Base-by-base conservation (phyloP, 169 alveolate genomes). In the Plasmodium malariae region DNA sequence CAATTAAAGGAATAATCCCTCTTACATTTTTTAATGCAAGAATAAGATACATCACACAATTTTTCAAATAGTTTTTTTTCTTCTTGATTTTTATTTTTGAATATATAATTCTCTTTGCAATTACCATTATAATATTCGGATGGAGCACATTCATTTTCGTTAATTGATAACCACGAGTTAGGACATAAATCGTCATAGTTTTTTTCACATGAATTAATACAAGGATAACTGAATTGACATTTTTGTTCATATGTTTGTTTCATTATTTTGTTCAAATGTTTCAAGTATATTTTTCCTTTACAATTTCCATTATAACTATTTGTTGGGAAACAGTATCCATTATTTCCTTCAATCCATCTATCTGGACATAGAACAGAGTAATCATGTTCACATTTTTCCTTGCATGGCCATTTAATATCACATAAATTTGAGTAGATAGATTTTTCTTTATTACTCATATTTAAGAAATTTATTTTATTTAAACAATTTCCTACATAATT, bases 311-410 rank as follows among this genome's bases (percentile, higher is more conserved):
- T 43, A 26, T 86, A 86, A 21, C 24, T 49, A 70, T 54, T 69
- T 36, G 87, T 86, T 12, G 92, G 78, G 14, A 86, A 51, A 87
- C 88, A 85, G n/a, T 85, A 83, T 28, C 71, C 89, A 69, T 90
- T 49, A 30, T 60, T 30, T 34, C 78, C 72, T 72, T 74, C 89
- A 30, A 94, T 87, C 96, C 96, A 94, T 60, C 94, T 94, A 2
- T 86, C 74, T 24, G 96, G 96, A 21, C 96, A 94, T 36, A 94
- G 78, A 78, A 89, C 93, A 40, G 95, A 80, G 54, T 87, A 94
- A 87, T 94, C 95, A 30, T 72, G 88, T 21, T 87, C 92, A 60
- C 96, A 94, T 57, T 85, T 88, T 49, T 70, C 85, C 30, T 70
- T 86, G 28, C 92, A 86, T 62, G 92, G 87, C 92, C 92, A 86